Evolutionary conservation across 2,329 filamentous ascomycete genomes (phyloP).

Genomic region (Pyrenophora seminiperda): DNA sequence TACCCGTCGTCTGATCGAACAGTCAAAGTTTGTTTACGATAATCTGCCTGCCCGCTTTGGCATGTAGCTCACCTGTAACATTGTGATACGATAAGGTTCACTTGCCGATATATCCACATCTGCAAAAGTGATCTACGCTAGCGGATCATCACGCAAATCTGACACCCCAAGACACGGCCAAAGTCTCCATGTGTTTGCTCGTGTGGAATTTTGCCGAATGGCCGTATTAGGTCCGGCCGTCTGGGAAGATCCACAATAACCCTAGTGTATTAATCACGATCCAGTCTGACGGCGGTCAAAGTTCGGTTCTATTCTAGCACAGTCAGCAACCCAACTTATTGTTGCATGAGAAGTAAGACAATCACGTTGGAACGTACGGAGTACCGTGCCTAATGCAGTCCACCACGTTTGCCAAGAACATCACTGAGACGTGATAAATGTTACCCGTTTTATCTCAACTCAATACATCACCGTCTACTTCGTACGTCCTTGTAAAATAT

Average conservation of each 20-base stretch:
- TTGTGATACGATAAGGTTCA: background rate
- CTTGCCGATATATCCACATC: background rate
- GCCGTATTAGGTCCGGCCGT: conserved; percentile 4
- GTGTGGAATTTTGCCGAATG: background rate
- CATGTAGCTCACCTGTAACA: background rate
- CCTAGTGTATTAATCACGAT: conserved; percentile 4
- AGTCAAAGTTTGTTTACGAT: background rate
- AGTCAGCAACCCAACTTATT: background rate
- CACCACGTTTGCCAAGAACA: background rate
- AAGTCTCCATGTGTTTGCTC: background rate
- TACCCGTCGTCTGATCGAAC: background rate
- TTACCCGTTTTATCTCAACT: background rate
- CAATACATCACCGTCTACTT: too few species aligned
- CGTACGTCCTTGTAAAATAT: background rate
- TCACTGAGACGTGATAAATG: background rate
- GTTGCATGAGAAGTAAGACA: background rate
- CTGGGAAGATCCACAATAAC: background rate
- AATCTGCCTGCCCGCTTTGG: background rate
- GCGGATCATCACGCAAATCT: background rate
- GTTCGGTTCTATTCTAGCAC: conserved; percentile 1
- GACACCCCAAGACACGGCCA: background rate
- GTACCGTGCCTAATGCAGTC: background rate
- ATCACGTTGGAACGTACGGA: background rate
- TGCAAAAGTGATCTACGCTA: conserved; percentile 5
- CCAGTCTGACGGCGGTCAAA: background rate